phyloP scores from a whole-genome alignment of 768 basidiomycete species.

The Phanerochaete sordida region DNA sequence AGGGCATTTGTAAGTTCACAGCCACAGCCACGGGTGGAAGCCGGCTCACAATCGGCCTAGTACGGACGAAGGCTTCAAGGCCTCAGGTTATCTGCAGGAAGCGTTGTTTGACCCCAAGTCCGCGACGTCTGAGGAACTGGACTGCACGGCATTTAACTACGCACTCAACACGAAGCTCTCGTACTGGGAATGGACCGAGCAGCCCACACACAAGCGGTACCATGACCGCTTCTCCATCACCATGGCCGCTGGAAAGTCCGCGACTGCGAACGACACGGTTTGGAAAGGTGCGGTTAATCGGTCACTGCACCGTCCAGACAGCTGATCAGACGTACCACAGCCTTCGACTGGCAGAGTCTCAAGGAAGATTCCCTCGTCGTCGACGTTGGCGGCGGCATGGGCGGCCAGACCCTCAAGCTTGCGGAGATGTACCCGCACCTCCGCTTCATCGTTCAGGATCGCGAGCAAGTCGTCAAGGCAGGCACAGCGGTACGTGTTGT shows the following conservation, averaged over 20 bases:
- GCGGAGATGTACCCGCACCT: conserved; percentile 21
- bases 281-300: neutral
- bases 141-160: conserved; percentile 13
- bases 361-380: conserved; percentile 23
- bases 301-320: too few species aligned
- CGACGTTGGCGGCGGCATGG: conserved; percentile 34
- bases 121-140: conserved; percentile 14
- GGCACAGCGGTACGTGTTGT: neutral
- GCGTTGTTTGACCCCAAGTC: conserved; percentile 20
- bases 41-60: conserved; percentile 7
- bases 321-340: too few species aligned
- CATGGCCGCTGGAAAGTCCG: neutral
- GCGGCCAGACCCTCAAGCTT: conserved; percentile 21
- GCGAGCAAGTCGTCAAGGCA: conserved; percentile 18
- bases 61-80: conserved; percentile 16
- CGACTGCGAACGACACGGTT: neutral
- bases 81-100: conserved; percentile 16
- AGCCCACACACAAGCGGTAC: conserved; percentile 8
- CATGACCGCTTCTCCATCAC: neutral
- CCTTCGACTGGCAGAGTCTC: conserved; percentile 26
- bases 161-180: conserved; percentile 4
- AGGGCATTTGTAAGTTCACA: conserved; percentile 16
- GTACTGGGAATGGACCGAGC: conserved; percentile 10
- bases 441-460: conserved; percentile 30
- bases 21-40: too few species aligned